These are phyloP conservation scores for Halteria grandinella DNA, from an alignment of 73 alveolate genomes.

Conservation along the genomic window DNA sequence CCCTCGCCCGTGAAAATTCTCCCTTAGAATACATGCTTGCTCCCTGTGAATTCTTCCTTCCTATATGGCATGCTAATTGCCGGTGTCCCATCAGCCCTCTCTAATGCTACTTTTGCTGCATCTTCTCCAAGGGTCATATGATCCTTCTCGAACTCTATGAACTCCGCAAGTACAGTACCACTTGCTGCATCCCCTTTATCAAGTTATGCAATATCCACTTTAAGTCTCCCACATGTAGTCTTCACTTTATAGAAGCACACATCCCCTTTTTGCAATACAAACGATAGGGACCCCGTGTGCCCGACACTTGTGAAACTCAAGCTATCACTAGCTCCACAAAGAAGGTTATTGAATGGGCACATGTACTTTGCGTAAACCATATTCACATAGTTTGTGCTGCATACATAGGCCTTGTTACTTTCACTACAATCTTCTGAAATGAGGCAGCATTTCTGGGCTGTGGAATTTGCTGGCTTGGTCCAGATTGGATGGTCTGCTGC, in stretches of 20 bases:
- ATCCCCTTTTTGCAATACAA: conserved; percentile 26
- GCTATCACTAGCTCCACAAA: conserved; percentile 26
- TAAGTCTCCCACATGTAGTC: conserved; percentile 6
- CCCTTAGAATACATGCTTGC: conserved; percentile 25
- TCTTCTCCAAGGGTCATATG: background rate
- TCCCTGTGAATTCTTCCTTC: conserved; percentile 23
- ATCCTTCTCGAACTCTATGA: conserved; percentile 33
- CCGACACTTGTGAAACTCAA: conserved; percentile 6
- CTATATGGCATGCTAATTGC: conserved; percentile 36
- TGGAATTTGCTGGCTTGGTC: background rate
- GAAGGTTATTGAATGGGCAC: conserved; percentile 29
- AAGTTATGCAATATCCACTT: background rate
- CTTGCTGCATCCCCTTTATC: conserved; percentile 38
- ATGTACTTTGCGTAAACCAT: conserved; percentile 36
- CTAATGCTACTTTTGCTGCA: background rate
- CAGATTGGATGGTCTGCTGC: conserved; percentile 15
- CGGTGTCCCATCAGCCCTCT: conserved; percentile 51
- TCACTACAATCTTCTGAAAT: conserved; percentile 6
- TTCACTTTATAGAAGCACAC: conserved; percentile 39
- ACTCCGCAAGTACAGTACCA: conserved; percentile 11
- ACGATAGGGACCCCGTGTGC: background rate
- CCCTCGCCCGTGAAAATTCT: conserved; percentile 20
- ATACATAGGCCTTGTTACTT: background rate
- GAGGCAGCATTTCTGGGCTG: conserved; percentile 3
- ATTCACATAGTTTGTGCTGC: conserved; percentile 21